phyloP scores from a whole-genome alignment of 331 rosid genomes.

The Malus hybrid region DNA sequence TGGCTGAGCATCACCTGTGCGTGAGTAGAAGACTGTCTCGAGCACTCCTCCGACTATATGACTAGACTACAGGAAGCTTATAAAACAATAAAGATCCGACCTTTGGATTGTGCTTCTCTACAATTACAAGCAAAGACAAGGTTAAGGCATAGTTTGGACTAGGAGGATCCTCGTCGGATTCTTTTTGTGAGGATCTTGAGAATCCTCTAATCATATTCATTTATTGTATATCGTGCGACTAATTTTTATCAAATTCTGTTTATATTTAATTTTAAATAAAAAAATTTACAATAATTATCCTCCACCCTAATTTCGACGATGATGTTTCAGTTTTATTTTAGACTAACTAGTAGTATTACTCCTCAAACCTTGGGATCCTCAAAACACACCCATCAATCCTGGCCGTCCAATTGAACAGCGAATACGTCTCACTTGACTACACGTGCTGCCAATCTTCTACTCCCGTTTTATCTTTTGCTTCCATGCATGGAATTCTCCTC shows the following conservation, averaged over 20 bases:
- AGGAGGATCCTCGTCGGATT: no score
- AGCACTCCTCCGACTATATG: neutral
- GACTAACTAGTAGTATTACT: neutral
- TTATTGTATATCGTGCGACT: rapidly evolving
- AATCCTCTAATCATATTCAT: no score
- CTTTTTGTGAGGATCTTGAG: no score
- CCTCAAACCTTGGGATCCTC: constrained; percentile 34
- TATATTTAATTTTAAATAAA: no score
- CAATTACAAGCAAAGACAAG: no score
- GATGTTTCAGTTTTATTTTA: constrained; percentile 12
- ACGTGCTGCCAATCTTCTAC: constrained; percentile 56
- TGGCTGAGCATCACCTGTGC: neutral
- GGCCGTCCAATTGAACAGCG: constrained; percentile 43
- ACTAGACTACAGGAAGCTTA: neutral
- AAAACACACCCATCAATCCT: constrained; percentile 28
- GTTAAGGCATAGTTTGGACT: no score
- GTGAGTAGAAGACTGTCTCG: neutral
- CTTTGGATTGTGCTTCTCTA: neutral
- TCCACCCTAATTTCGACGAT: neutral
- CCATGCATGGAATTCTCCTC: constrained; percentile 97
- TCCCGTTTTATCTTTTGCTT: constrained; percentile 36
- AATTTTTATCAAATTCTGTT: no score
- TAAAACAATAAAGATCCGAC: neutral
- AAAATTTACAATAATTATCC: no score
- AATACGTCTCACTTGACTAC: constrained; percentile 39